Conservation (phyloP, 2,329 filamentous ascomycete genomes). For the Colletotrichum tanaceti region DNA sequence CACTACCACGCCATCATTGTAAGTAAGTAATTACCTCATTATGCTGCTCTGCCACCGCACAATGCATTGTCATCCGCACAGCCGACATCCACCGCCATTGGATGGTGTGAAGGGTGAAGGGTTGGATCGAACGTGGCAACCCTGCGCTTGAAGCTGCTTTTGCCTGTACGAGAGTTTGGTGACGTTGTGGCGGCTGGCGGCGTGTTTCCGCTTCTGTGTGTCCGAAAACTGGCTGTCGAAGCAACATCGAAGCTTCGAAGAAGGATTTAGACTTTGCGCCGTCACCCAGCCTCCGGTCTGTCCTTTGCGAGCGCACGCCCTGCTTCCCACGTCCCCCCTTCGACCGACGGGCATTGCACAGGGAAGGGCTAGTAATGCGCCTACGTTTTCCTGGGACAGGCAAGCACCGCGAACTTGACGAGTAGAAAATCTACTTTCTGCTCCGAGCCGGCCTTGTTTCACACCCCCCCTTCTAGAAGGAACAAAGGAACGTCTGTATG, state of each 20-base stretch:
- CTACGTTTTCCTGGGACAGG: neutral
- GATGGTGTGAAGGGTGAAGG: conserved; percentile 25
- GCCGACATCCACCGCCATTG: conserved; percentile 10
- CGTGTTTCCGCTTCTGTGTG: conserved; percentile 14
- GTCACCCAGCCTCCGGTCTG: neutral
- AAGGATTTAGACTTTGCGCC: conserved; percentile 37
- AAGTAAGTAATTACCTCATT: neutral
- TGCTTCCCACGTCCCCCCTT: neutral
- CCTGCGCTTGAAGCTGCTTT: conserved; percentile 26
- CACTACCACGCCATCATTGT: neutral
- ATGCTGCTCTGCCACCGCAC: conserved; percentile 16
- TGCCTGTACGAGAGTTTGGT: conserved; percentile 7
- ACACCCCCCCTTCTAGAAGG: conserved; percentile 1
- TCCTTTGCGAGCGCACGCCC: conserved; percentile 6
- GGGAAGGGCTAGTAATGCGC: neutral
- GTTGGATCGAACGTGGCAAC: conserved; percentile 12
- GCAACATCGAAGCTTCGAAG: conserved; percentile 19
- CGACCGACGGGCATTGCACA: neutral
- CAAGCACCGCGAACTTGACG: neutral
- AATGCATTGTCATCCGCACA: neutral
- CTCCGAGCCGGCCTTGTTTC: neutral
- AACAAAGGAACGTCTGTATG: conserved; percentile 5
- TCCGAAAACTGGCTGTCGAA: conserved; percentile 6
- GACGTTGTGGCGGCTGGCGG: conserved; percentile 24
- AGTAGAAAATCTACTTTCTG: neutral